Percentiles rank a stretch among this genome's conserved stretches.
Conservation (phyloP, 441 rosid species). For the Gossypium aridum region DNA sequence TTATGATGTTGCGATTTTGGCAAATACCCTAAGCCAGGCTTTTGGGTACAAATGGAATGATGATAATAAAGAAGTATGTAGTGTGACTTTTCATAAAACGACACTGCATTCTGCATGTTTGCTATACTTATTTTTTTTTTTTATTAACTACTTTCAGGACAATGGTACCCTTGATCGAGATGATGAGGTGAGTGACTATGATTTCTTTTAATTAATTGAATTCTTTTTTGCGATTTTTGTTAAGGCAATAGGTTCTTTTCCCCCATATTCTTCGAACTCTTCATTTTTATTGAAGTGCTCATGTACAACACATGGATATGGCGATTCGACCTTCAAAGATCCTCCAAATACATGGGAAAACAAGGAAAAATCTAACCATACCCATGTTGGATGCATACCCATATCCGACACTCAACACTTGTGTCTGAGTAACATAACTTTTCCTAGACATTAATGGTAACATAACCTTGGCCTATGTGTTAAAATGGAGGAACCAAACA, state of each 20-base stretch:
- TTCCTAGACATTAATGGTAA: background rate
- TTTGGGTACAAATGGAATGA: conserved; percentile 80
- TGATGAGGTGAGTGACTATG: conserved; percentile 49
- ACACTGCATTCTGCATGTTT: background rate
- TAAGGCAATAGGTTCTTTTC: background rate
- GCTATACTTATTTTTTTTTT: conserved; percentile 11
- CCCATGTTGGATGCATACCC: too few species aligned
- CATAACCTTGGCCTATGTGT: background rate
- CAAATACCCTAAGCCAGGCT: conserved; percentile 85
- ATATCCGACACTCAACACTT: too few species aligned
- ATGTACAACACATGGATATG: too few species aligned
- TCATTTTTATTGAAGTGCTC: too few species aligned
- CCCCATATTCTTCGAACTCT: background rate
- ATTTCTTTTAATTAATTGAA: background rate
- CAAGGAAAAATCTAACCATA: too few species aligned
- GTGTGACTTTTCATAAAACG: background rate
- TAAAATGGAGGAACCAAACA: background rate
- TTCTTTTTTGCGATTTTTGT: background rate
- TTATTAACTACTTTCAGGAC: conserved; percentile 41
- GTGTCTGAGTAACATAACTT: background rate
- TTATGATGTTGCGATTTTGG: conserved; percentile 92
- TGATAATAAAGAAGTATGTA: conserved; percentile 71
- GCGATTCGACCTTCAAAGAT: too few species aligned
- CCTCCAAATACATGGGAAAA: too few species aligned
- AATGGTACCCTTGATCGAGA: conserved; percentile 68